These are phyloP conservation scores for Colletotrichum gloeosporioides DNA, from an alignment of 2,329 filamentous ascomycete species.

Conservation along the genomic window DNA sequence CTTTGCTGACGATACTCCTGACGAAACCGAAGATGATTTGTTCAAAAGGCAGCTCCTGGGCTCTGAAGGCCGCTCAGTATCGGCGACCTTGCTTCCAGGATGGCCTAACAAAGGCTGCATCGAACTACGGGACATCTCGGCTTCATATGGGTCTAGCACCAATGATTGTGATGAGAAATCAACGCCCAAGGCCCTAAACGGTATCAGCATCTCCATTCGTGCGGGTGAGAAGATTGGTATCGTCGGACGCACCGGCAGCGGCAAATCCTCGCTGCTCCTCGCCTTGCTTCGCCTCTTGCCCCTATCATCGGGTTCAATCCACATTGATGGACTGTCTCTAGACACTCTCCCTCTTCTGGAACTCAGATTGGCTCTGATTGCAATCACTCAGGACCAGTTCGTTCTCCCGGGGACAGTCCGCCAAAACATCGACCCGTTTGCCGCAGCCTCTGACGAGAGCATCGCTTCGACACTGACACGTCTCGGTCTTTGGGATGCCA, in stretches of 20 bases:
- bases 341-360: conserved; percentile 16
- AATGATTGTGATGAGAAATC: conserved; percentile 26
- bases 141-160: neutral
- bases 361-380: conserved; percentile 23
- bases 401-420: conserved; percentile 16
- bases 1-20: conserved; percentile 30
- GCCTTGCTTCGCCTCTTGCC: conserved; percentile 54
- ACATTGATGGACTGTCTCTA: conserved; percentile 32
- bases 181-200: conserved; percentile 27
- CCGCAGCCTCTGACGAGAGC: conserved; percentile 35
- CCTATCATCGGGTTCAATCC: conserved; percentile 38
- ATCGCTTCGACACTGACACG: neutral
- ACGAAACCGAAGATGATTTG: conserved; percentile 29
- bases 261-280: conserved; percentile 27
- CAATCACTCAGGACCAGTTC: conserved; percentile 15
- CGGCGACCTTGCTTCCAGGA: conserved; percentile 20
- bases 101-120: conserved; percentile 40
- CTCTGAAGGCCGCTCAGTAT: too few species aligned
- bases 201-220: conserved; percentile 44
- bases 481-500: conserved; percentile 23
- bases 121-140: conserved; percentile 31
- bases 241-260: conserved; percentile 38
- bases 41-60: neutral
- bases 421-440: conserved; percentile 63
- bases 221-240: conserved; percentile 38